Conservation (phyloP, 805 yeast species). For the Kuraishia capsulata region DNA sequence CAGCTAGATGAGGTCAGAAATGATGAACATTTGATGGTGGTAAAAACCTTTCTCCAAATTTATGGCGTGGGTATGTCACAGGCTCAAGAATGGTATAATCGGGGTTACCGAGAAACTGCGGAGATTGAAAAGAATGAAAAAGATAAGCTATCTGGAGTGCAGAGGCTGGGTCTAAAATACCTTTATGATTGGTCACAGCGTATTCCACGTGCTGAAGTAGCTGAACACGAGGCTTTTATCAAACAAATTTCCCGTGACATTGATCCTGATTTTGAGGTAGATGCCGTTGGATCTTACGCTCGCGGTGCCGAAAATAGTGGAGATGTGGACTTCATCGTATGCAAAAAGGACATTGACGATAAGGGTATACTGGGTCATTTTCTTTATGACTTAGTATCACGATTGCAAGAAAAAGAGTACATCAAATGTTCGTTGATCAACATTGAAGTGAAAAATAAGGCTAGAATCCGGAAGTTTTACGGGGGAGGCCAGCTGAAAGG, state of each 20-base stretch:
- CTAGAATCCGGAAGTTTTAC: conserved; percentile 17
- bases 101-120: conserved; percentile 27
- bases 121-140: conserved; percentile 20
- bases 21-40: conserved; percentile 14
- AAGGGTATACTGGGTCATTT: conserved; percentile 9
- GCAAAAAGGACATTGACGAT: conserved; percentile 22
- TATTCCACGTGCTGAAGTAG: conserved; percentile 37
- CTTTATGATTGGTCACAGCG: conserved; percentile 35
- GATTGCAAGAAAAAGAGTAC: conserved; percentile 8
- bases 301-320: conserved; percentile 38
- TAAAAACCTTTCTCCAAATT: conserved; percentile 27
- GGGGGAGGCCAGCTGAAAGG: conserved; percentile 29
- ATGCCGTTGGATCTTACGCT: conserved; percentile 43
- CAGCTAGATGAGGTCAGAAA: conserved; percentile 7
- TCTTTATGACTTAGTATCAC: conserved; percentile 9
- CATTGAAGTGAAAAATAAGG: neutral
- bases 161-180: conserved; percentile 32
- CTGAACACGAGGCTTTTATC: conserved; percentile 27
- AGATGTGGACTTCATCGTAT: conserved; percentile 43
- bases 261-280: conserved; percentile 24
- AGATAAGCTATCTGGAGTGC: conserved; percentile 15
- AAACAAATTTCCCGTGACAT: conserved; percentile 13
- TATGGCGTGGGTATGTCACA: conserved; percentile 39
- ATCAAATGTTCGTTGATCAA: conserved; percentile 10
- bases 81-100: conserved; percentile 30